phyloP scores from a whole-genome alignment of 768 basidiomycete species.

The Leccinum variicolor region DNA sequence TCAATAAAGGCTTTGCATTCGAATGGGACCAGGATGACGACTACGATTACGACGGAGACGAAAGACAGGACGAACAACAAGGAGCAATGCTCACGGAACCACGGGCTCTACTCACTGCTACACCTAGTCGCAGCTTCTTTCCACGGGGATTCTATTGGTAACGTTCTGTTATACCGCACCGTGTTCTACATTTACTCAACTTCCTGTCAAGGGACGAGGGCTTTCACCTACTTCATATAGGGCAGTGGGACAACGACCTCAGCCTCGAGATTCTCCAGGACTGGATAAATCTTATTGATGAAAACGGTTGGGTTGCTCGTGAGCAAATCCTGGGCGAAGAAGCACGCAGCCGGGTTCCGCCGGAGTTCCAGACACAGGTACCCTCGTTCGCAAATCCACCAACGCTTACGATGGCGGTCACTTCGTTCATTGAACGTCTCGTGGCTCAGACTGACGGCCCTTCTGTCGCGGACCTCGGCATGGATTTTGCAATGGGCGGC shows the following conservation, averaged over 20 bases:
- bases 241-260: constrained; percentile 90
- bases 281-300: constrained; percentile 90
- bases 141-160: constrained; percentile 97
- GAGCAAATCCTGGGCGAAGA: constrained; percentile 98
- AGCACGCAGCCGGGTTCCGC: constrained; percentile 90
- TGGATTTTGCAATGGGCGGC: constrained; percentile 53
- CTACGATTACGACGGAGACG: constrained; percentile 37
- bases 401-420: constrained; percentile 91
- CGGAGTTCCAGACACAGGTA: constrained; percentile 89
- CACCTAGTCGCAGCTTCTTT: constrained; percentile 95
- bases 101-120: constrained; percentile 79
- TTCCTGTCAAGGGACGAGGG: constrained; percentile 79
- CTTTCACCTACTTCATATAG: constrained; percentile 90
- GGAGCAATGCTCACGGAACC: constrained; percentile 74
- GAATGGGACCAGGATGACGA: constrained; percentile 84
- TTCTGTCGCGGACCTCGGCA: constrained; percentile 60
- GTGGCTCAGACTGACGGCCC: constrained; percentile 43
- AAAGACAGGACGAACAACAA: constrained; percentile 32
- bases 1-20: constrained; percentile 80
- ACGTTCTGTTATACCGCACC: constrained; percentile 1
- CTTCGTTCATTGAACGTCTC: constrained; percentile 81
- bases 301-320: constrained; percentile 92
- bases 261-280: constrained; percentile 85
- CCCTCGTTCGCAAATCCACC: constrained; percentile 95
- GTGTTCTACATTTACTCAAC: neutral